Conservation (phyloP, 2,329 filamentous ascomycete genomes). For the Penicillium freii region DNA sequence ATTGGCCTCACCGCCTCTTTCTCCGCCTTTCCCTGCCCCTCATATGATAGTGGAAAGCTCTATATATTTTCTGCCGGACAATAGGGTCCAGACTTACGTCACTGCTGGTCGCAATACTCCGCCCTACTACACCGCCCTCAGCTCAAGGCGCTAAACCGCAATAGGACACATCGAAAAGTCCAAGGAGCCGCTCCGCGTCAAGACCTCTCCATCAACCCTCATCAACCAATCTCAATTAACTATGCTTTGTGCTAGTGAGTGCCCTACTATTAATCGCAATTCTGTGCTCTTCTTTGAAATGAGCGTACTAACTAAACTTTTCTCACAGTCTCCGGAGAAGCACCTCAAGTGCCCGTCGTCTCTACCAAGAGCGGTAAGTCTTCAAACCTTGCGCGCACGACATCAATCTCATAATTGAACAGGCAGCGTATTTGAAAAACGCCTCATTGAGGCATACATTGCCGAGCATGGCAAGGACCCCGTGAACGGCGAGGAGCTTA, state of each 20-base stretch:
- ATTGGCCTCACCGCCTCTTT: neutral
- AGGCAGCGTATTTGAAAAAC: conserved; percentile 92
- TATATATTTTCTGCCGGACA: neutral
- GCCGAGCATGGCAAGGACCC: conserved; percentile 91
- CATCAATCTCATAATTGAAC: conserved; percentile 30
- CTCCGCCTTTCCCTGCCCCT: neutral
- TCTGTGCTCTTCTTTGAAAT: neutral
- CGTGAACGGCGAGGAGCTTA: conserved; percentile 79
- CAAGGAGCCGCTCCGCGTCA: conserved; percentile 36
- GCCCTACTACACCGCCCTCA: conserved; percentile 20
- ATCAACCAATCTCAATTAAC: conserved; percentile 25
- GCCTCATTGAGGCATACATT: conserved; percentile 92
- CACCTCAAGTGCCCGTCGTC: conserved; percentile 89
- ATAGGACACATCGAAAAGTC: conserved; percentile 36
- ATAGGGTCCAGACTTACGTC: neutral
- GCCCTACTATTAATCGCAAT: conserved; percentile 6
- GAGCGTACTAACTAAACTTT: conserved; percentile 19
- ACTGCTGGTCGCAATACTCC: neutral
- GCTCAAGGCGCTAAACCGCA: conserved; percentile 35
- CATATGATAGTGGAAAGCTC: too few relatives aligned
- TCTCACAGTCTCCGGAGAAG: conserved; percentile 83
- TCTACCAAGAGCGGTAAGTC: conserved; percentile 86
- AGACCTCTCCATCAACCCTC: conserved; percentile 25
- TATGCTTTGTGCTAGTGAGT: conserved; percentile 67
- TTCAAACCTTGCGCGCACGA: conserved; percentile 15